Percentiles rank a stretch among this genome's conserved stretches.
These are phyloP conservation scores for Macaranga tanarius DNA, from an alignment of 441 rosid genomes.

Conservation along the genomic window DNA sequence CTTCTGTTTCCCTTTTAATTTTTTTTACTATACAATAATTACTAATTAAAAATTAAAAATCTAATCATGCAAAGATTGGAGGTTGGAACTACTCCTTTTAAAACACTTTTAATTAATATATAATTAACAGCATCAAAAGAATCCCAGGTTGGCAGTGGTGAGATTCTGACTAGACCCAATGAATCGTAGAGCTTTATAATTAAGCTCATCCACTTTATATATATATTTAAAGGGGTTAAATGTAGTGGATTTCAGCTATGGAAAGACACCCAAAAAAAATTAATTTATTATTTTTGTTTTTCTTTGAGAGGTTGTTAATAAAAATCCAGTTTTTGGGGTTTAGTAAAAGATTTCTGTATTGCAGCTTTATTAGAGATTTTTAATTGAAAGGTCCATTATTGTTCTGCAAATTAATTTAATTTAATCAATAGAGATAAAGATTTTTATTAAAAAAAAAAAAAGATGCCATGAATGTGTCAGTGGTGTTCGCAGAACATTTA, in stretches of 20 bases:
- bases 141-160: slow-evolving; percentile 65
- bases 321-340: slow-evolving; percentile 32
- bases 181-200: slow-evolving; percentile 37
- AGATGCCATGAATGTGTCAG: slow-evolving; percentile 53
- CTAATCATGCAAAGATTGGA: slow-evolving; percentile 27
- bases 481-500: slow-evolving; percentile 16
- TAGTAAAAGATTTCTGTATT: slow-evolving; percentile 28
- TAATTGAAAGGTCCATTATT: slow-evolving; percentile 41
- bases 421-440: neutral
- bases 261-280: slow-evolving; percentile 40
- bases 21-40: slow-evolving; percentile 12
- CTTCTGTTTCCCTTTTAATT: slow-evolving; percentile 23
- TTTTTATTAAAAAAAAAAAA: too few relatives aligned
- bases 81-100: slow-evolving; percentile 35
- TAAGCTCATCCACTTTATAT: slow-evolving; percentile 21
- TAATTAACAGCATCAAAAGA: slow-evolving; percentile 34
- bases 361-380: slow-evolving; percentile 28
- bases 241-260: slow-evolving; percentile 50
- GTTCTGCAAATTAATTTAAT: slow-evolving; percentile 28
- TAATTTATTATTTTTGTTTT: slow-evolving; percentile 5
- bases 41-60: neutral
- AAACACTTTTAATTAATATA: neutral
- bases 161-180: slow-evolving; percentile 59
- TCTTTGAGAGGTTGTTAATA: slow-evolving; percentile 19
- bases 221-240: too few relatives aligned